Percentiles rank a stretch among this genome's conserved stretches.
Evolutionary conservation across 169 alveolate species (phyloP).

Genomic region (Eimeria acervulina): DNA sequence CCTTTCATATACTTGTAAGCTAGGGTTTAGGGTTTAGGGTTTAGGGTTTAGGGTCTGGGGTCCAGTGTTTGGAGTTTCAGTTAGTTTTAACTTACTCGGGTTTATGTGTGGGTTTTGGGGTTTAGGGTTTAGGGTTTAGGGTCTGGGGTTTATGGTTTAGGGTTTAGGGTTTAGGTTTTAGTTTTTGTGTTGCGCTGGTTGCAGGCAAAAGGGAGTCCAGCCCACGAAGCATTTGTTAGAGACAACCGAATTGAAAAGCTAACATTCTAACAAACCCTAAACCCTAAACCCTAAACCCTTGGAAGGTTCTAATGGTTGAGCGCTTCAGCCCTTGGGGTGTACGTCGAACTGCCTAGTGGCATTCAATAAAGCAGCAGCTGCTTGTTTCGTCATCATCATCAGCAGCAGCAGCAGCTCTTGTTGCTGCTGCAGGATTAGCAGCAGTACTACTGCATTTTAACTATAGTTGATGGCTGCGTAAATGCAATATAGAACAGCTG

Average conservation of each 20-base stretch:
- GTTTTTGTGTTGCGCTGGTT: not conserved
- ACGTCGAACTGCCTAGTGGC: no score
- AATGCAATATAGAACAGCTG: no score
- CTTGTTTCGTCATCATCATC: no score
- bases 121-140: not conserved
- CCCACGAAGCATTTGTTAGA: not conserved
- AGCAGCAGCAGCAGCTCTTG: no score
- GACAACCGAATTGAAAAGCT: constrained; percentile 1
- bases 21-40: not conserved
- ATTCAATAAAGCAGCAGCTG: no score
- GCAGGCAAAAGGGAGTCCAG: constrained; percentile 3
- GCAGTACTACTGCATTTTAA: no score
- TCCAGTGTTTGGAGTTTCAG: not conserved
- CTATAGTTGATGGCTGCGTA: no score
- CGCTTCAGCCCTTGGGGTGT: no score
- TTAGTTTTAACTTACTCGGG: not conserved
- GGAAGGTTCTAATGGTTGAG: no score
- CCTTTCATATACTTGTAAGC: not conserved
- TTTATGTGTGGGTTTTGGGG: not conserved
- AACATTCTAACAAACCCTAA: no score
- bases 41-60: not conserved
- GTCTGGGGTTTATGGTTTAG: not conserved
- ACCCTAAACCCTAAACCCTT: constrained; percentile 28
- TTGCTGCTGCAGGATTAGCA: no score
- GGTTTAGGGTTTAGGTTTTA: no score